These are phyloP conservation scores for Dioscorea cayenensis DNA, from an alignment of 116 monocot species.

Conservation along the genomic window DNA sequence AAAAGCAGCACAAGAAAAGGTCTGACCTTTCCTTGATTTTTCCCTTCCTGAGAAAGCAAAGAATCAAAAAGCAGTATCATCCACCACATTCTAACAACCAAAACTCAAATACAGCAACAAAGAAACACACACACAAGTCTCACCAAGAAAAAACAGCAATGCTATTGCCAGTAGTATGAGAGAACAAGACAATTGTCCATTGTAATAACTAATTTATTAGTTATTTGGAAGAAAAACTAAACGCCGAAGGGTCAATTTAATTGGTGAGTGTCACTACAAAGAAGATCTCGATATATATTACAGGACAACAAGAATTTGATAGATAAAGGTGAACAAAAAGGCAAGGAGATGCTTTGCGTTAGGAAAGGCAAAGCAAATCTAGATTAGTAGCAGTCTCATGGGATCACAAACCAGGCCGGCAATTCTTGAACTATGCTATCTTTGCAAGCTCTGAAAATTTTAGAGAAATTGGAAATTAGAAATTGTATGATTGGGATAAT, in stretches of 20 bases:
- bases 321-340: no score
- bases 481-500: conserved; percentile 1
- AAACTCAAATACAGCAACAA: not conserved
- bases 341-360: no score
- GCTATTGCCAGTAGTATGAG: not conserved
- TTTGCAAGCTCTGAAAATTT: conserved; percentile 46
- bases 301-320: no score
- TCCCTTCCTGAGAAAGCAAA: not conserved
- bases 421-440: conserved; percentile 36
- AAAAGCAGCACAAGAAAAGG: no score
- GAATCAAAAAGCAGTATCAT: not conserved
- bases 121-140: not conserved
- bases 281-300: no score
- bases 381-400: not conserved
- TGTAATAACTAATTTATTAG: no score
- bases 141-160: not conserved
- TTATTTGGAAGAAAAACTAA: no score
- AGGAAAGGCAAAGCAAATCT: not conserved
- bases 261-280: no score
- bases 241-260: no score
- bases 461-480: conserved; percentile 1
- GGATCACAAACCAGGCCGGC: conserved; percentile 41
- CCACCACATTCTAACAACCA: not conserved
- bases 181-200: no score
- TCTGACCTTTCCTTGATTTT: not conserved